Evolutionary conservation across 2,329 filamentous ascomycete genomes (phyloP).

Genomic region (Colletotrichum nymphaeae): DNA sequence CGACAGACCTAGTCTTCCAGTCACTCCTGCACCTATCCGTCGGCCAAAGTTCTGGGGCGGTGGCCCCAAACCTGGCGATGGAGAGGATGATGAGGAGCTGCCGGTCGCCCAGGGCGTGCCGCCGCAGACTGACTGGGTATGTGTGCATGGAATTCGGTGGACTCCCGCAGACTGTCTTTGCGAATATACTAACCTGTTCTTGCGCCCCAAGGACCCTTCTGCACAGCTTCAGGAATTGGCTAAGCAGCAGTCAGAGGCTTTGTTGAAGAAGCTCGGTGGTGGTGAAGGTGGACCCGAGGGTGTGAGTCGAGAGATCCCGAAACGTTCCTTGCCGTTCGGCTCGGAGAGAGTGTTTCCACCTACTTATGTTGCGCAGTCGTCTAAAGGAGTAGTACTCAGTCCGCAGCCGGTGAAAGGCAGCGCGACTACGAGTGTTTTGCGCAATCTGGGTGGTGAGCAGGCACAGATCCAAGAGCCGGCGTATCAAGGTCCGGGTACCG

Average conservation of each 20-base stretch:
- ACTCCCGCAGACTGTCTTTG: slow-evolving; percentile 64
- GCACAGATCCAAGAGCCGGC: slow-evolving; percentile 54
- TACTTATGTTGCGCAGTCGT: slow-evolving; percentile 55
- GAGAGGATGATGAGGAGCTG: slow-evolving; percentile 68
- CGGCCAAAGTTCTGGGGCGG: slow-evolving; percentile 75
- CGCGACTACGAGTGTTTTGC: slow-evolving; percentile 48
- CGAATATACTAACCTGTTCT: slow-evolving; percentile 65
- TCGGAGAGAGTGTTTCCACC: slow-evolving; percentile 60
- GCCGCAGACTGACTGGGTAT: slow-evolving; percentile 93
- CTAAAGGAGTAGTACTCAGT: slow-evolving; percentile 47
- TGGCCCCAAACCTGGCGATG: slow-evolving; percentile 53
- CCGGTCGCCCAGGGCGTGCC: slow-evolving; percentile 86
- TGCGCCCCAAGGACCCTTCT: slow-evolving; percentile 72
- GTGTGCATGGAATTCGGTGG: slow-evolving; percentile 70
- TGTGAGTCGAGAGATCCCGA: slow-evolving; percentile 57
- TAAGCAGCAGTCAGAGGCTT: slow-evolving; percentile 71
- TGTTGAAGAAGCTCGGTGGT: slow-evolving; percentile 64
- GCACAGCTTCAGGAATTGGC: slow-evolving; percentile 77
- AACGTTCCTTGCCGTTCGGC: slow-evolving; percentile 63
- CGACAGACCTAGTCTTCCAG: slow-evolving; percentile 88
- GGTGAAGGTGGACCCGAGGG: slow-evolving; percentile 42
- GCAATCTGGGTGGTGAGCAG: slow-evolving; percentile 41
- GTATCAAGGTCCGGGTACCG: slow-evolving; percentile 60
- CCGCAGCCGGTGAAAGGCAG: slow-evolving; percentile 57
- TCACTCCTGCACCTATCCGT: slow-evolving; percentile 86